Conservation (phyloP, 2,329 filamentous ascomycete species). For the Pezicula carpinea region DNA sequence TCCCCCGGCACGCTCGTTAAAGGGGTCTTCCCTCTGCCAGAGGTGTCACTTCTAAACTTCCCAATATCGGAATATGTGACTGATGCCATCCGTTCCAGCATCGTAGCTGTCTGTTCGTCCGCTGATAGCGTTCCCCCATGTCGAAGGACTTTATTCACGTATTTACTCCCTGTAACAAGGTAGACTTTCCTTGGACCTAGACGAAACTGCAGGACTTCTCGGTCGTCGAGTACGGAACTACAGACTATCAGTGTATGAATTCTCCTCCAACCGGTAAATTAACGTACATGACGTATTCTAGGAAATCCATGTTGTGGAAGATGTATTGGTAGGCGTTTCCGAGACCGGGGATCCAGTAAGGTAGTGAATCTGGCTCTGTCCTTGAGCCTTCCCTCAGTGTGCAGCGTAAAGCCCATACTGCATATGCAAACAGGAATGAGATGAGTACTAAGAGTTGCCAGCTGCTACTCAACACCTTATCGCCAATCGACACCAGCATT, state of each 20-base stretch:
- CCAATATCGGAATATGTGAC: neutral
- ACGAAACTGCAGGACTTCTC: neutral
- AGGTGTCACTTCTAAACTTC: neutral
- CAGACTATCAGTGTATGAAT: neutral
- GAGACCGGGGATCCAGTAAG: neutral
- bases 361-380: neutral
- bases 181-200: constrained; percentile 4
- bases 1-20: constrained; percentile 1
- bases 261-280: neutral
- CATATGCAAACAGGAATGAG: no score
- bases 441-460: no score
- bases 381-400: no score
- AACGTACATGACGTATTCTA: neutral
- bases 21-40: neutral
- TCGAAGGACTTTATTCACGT: neutral
- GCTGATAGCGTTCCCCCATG: neutral
- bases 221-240: neutral
- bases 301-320: neutral
- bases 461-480: no score
- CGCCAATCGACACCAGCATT: no score
- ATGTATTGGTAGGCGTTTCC: neutral
- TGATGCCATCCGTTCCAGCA: neutral
- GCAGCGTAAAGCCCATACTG: no score
- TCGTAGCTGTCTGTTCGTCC: constrained; percentile 1
- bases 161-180: constrained; percentile 2